Conservation (phyloP, 1,284 basidiomycete species). For the Naganishia sp. region DNA sequence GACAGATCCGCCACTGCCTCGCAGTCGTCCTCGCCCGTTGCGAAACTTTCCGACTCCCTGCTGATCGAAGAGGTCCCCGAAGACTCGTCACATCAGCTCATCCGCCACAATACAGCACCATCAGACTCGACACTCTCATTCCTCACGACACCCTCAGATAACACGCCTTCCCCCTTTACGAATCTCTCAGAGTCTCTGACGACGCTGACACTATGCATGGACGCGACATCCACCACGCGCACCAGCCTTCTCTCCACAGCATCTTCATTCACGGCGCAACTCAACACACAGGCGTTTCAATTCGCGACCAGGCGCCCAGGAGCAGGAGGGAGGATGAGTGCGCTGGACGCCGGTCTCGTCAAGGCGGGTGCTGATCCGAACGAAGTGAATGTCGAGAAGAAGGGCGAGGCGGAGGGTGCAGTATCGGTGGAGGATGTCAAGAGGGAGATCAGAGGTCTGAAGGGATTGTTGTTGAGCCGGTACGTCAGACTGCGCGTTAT, state of each 20-base stretch:
- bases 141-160: neutral
- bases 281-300: slow-evolving; percentile 43
- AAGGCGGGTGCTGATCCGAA: slow-evolving; percentile 35
- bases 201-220: slow-evolving; percentile 37
- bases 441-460: slow-evolving; percentile 52
- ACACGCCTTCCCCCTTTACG: slow-evolving; percentile 35
- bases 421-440: slow-evolving; percentile 51
- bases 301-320: slow-evolving; percentile 29
- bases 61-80: slow-evolving; percentile 27
- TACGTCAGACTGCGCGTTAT: slow-evolving; percentile 30
- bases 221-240: slow-evolving; percentile 50
- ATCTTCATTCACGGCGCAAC: slow-evolving; percentile 46
- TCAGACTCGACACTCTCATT: slow-evolving; percentile 3
- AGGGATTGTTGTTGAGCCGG: slow-evolving; percentile 52
- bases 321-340: slow-evolving; percentile 38
- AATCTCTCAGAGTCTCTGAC: slow-evolving; percentile 28
- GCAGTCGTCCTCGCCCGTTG: neutral
- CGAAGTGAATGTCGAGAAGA: slow-evolving; percentile 1
- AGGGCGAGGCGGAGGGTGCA: slow-evolving; percentile 31
- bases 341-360: slow-evolving; percentile 41
- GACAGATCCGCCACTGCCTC: slow-evolving; percentile 12
- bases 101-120: slow-evolving; percentile 3
- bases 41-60: slow-evolving; percentile 22
- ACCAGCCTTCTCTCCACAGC: slow-evolving; percentile 49
- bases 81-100: slow-evolving; percentile 11